Percentiles rank a stretch among this genome's conserved stretches.
These are phyloP conservation scores for Syzygium oleosum DNA, from an alignment of 345 rosid species.

Conservation along the genomic window DNA sequence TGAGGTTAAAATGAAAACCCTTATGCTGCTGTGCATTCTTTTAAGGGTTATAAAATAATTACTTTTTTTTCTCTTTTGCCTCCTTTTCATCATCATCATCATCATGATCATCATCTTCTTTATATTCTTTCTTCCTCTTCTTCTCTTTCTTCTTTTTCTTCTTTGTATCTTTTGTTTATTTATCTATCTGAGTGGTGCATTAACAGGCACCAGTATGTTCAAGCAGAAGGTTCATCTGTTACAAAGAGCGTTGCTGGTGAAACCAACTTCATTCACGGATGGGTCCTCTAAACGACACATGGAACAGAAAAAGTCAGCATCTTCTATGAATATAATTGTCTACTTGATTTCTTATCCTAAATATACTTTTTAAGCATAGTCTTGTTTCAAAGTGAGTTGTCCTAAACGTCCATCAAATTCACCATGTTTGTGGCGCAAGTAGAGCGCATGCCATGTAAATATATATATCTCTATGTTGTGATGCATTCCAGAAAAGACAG, in stretches of 20 bases:
- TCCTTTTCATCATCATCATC: background rate
- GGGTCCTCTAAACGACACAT: constrained; percentile 43
- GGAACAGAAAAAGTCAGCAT: background rate
- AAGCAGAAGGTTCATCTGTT: constrained; percentile 29
- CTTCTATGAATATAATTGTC: background rate
- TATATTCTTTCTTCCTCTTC: background rate
- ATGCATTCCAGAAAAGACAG: background rate
- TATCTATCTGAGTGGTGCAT: background rate
- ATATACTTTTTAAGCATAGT: background rate
- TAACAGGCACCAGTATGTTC: constrained; percentile 53
- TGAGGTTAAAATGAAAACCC: background rate
- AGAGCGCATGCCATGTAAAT: background rate
- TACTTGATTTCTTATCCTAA: background rate
- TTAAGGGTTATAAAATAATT: background rate
- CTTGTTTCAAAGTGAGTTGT: background rate
- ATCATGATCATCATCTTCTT: background rate
- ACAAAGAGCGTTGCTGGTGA: constrained; percentile 10
- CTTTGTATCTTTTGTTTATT: background rate
- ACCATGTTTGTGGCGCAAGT: background rate
- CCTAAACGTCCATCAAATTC: background rate
- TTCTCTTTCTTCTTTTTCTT: background rate
- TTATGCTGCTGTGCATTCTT: background rate
- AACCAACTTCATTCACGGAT: constrained; percentile 74
- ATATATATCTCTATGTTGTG: background rate
- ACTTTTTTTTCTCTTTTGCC: background rate